Conservation (phyloP, 768 basidiomycete genomes). For the Leucogyrophana mollusca region DNA sequence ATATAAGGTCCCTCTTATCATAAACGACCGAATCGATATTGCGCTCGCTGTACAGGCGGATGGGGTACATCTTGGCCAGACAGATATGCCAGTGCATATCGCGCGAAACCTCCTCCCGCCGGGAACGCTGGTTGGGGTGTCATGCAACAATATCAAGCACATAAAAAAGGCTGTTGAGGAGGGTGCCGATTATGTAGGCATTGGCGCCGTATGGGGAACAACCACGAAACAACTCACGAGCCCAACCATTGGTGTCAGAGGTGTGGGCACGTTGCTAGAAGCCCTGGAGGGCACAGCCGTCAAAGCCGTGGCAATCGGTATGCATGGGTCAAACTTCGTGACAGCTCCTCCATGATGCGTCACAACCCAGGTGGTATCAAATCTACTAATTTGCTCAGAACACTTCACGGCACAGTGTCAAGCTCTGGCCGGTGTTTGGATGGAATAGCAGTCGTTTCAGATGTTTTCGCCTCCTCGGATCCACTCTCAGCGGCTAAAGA, state of each 20-base stretch:
- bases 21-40: slow-evolving; percentile 88
- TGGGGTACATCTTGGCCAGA: slow-evolving; percentile 89
- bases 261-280: slow-evolving; percentile 64
- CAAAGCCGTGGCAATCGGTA: slow-evolving; percentile 86
- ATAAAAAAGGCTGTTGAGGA: slow-evolving; percentile 58
- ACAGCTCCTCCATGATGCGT: slow-evolving; percentile 1
- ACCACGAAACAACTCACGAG: slow-evolving; percentile 71
- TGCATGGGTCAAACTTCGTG: slow-evolving; percentile 9
- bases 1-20: slow-evolving; percentile 79
- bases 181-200: slow-evolving; percentile 82
- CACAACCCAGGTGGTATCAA: slow-evolving; percentile 77
- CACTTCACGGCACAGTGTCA: slow-evolving; percentile 70
- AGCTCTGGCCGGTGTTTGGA: slow-evolving; percentile 57
- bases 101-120: slow-evolving; percentile 69
- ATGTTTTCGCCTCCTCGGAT: slow-evolving; percentile 66
- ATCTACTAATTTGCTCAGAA: slow-evolving; percentile 68
- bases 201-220: slow-evolving; percentile 84
- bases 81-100: slow-evolving; percentile 70
- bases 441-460: slow-evolving; percentile 88
- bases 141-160: slow-evolving; percentile 69
- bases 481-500: slow-evolving; percentile 52
- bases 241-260: slow-evolving; percentile 68
- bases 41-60: slow-evolving; percentile 73
- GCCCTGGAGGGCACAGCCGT: slow-evolving; percentile 61
- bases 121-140: slow-evolving; percentile 76